Evolutionary conservation across 2,329 filamentous ascomycete species (phyloP), one percentile per base, ranked within the genome.

Genomic region (Tolypocladium guangdongense): DNA sequence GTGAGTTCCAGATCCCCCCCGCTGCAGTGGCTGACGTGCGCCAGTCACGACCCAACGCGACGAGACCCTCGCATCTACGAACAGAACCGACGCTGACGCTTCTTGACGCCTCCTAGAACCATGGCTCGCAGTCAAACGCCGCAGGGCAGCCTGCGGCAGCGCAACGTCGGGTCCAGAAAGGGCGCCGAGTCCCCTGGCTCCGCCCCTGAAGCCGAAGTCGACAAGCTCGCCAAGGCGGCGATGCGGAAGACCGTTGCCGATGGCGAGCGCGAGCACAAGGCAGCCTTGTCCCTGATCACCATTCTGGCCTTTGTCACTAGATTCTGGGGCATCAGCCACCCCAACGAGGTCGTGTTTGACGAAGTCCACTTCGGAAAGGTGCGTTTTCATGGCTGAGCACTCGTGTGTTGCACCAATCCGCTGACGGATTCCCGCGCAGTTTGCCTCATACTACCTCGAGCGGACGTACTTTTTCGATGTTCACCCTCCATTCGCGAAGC

Each of bases 281-380:
- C 93, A 59, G 88, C 83, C 57, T 80, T 96, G 55, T 71, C 72
- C 35, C 67, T 96, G 60, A 84, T 96, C 66, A 97, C 92, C 2
- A 64, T 82, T 32, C 74, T 96, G 60, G 92, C 90, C 50, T 97
- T 99, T 66, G 66, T 90, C 57, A 97, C 93, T 49, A 82, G 93
- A 57, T 99, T 99, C 77, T 97, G 88, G 83, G 91, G 90, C 58
- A 96, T 99, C 68, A 89, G 81, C 68, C 91, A 96, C 71, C 93
- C 93, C 18, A 86, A 95, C 66, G 88, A 97, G 75, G 93, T 99
- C 53, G 93, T 99, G 50, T 99, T 99, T 66, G 93, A 99, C 67
- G 93, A 99, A 73, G 93, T 99, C 54, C 93, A 99, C 74, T 99
- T 99, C 71, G 93, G 93, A 75, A 99, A 99, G 87, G 92, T 96